These are phyloP conservation scores for Naganishia friedmannii DNA, from an alignment of 768 basidiomycete species.

Conservation along the genomic window DNA sequence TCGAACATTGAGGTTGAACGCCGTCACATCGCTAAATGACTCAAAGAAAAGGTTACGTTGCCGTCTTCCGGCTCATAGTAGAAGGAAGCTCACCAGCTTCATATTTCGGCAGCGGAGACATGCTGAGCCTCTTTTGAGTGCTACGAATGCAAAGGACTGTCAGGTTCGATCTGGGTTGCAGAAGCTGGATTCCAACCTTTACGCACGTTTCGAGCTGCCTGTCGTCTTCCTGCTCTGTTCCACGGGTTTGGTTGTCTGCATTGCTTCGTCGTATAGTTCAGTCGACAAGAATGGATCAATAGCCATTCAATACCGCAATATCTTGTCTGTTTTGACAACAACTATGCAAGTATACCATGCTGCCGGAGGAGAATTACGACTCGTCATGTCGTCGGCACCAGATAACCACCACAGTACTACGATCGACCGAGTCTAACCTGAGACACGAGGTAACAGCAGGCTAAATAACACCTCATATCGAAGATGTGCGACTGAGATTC, in stretches of 20 bases:
- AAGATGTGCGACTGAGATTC: too few species aligned
- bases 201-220: conserved; percentile 11
- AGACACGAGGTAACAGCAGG: too few species aligned
- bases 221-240: neutral
- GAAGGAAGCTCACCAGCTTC: conserved; percentile 5
- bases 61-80: neutral
- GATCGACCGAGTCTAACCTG: too few species aligned
- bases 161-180: neutral
- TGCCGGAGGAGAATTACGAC: too few species aligned
- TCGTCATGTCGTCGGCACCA: too few species aligned
- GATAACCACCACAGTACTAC: too few species aligned
- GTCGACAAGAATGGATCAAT: neutral
- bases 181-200: neutral
- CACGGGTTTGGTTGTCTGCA: neutral
- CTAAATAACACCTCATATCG: too few species aligned
- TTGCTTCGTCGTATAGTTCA: neutral
- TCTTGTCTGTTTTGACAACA: neutral
- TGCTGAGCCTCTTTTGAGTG: conserved; percentile 14
- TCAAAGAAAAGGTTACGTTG: neutral
- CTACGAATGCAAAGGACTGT: neutral
- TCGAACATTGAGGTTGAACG: neutral
- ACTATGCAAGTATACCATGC: too few species aligned
- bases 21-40: conserved; percentile 8
- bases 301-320: neutral
- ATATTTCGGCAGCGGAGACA: conserved; percentile 21